Evolutionary conservation across 2,329 filamentous ascomycete species (phyloP), one percentile per base, ranked within the genome.

Genomic region (Fonsecaea multimorphosa): DNA sequence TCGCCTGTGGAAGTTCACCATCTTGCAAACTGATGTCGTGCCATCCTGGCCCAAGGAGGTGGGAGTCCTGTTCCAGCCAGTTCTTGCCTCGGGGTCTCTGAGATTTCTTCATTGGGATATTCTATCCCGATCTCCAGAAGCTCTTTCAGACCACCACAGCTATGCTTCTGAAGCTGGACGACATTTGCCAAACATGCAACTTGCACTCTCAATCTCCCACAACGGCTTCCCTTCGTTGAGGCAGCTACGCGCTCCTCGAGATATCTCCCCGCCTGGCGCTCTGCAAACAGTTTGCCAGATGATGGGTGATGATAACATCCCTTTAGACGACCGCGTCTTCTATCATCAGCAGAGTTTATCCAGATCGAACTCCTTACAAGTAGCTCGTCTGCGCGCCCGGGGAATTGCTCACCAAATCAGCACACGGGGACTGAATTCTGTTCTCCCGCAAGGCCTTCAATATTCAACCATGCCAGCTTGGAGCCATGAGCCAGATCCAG

Each of bases 51-150:
- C 78, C 2, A 76, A 9, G 77, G 80, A 58, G 29, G 44, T 34
- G 29, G 46, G 60, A 19, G 49, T 70, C 6, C 72, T 83, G 24
- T 79, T 82, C 61, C 79, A 81, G 63, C 81, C 83, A 0, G 72
- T 81, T 11, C 77, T 87, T 31, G 78, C 78, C 5, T 86, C 84
- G 0, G 73, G 75, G 2, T 80, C 75, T n/a, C 76, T 88, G 11
- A 77, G 77, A 61, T 81, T 80, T 66, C 74, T 88, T 2, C 86
- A 88, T 71, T 87, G 86, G 85, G 86, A 87, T 70, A 73, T 82
- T 90, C 93, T 69, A 76, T 77, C 4, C 82, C 84, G 1, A 79
- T 79, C 27, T 34, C 34, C 19, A 32, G 49, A 46, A 22, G 54
- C 12, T 7, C 24, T 27, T 38, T 6, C 19, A 3, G 54, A 34